Evolutionary conservation across 148 eudicot species (phyloP), one percentile per base, ranked within the genome.

Genomic region (Rhododendron vialii): DNA sequence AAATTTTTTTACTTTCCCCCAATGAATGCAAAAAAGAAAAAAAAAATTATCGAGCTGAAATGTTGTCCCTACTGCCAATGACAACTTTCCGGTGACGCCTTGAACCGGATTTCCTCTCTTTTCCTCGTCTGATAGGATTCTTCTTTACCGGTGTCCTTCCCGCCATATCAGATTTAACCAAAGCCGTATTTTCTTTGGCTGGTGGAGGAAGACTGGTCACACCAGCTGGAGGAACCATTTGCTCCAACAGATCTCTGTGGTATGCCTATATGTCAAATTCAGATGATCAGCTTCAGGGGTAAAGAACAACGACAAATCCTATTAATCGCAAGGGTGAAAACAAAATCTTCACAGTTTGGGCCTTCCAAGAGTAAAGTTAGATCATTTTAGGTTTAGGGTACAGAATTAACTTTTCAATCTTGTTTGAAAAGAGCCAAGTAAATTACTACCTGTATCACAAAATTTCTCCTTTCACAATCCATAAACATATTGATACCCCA

Each of bases 381-480:
- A 45, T 78, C 33, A 78, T 78, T 45, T n/a, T 13, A 4, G 14
- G 57, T 45, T n/a, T 13, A 4, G 14, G 57, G 82, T 17, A 71
- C 13, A 24, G 33, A 41, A 59, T 48, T 75, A 22, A 55, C 57
- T 51, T 55, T 35, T 43, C 30, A 82, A 36, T 50, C 45, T 4
- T 38, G 24, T 20, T 28, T 20, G 1, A 20, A 59, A n/a, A 82
- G 10, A 28, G n/a, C 17, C 0, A 67, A 65, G 85, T 26, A 78
- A 26, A 74, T 28, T 45, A 61, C 50, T 92, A 95, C 99, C 99
- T 96, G 98, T 85, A 96, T 86, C 82, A 96, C 99, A 83, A 96
- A 96, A 88, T 95, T 96, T 73, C 99, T 93, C 85, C 99, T 94
- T 90, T 96, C 99, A 88, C 99, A 96, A 87, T 96, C 99, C 84